Base-by-base conservation (phyloP, 805 yeast genomes). In the Barnettozyma sucrosica region DNA sequence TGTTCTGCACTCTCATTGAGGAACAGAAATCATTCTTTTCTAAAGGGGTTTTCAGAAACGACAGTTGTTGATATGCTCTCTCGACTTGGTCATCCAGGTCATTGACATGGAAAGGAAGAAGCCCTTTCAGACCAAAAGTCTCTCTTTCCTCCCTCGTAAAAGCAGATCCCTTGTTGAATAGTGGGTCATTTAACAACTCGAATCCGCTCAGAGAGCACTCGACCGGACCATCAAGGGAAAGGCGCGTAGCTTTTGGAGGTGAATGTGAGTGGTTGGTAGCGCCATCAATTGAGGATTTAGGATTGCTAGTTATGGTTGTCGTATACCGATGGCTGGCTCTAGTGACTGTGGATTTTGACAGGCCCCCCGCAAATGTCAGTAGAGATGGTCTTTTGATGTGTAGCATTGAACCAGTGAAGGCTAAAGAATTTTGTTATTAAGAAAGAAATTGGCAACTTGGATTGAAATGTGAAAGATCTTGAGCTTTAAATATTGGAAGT, bases 101-200 rank as follows among this genome's bases (percentile, higher is more conserved):
- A 65, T 89, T 87, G 24, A 88, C 83, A 55, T 80, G 83, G 1
- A 93, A 78, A 3, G 99, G 99, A 33, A 92, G 72, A 51, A 92
- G 71, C 13, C 97, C 97, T 18, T 72, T 73, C 45, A 92, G 71
- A 16, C 81, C 84, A 67, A 92, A 92, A 1, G 87, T 87, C 13
- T 75, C 71, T 62, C 98, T 78, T 69, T 92, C 99, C 54, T 86
- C 90, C 16, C 67, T 59, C 5, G 93, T 80, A 66, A 93, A 93
- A 1, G 97, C 98, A n/a, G 97, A 83, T 33, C 98, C 98, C 66
- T 93, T 92, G 72, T 92, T 92, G 70, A 85, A 87, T 34, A 85
- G 70, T 0, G 98, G 89, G 16, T 95, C 84, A 64, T 89, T 89
- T 53, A 92, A 74, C 47, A 92, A 67, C 51, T 84, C 86, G 66